phyloP scores from a whole-genome alignment of 1,139 yeast species.

The Yamadazyma taylorii region DNA sequence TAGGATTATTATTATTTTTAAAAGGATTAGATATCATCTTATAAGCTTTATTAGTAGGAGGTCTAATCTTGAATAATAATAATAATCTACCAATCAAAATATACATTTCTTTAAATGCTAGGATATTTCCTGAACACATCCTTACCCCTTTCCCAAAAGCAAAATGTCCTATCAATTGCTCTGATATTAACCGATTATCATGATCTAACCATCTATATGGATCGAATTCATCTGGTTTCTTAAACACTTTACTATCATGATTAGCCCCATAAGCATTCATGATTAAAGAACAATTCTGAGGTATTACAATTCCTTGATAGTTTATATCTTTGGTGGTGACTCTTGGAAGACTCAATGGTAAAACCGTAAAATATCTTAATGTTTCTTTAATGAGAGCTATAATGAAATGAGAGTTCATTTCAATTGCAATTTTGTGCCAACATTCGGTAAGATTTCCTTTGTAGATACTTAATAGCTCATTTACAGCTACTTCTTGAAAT shows the following conservation, averaged over 20 bases:
- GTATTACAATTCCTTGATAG: constrained; percentile 43
- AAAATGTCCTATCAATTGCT: constrained; percentile 42
- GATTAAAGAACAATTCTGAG: constrained; percentile 53
- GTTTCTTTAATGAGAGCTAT: constrained; percentile 64
- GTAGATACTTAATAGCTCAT: constrained; percentile 32
- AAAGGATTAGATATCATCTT: constrained; percentile 52
- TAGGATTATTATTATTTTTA: constrained; percentile 46
- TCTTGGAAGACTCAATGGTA: constrained; percentile 69
- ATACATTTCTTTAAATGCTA: constrained; percentile 66
- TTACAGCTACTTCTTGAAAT: constrained; percentile 44
- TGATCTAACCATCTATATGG: constrained; percentile 61
- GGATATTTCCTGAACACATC: constrained; percentile 64
- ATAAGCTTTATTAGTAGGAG: constrained; percentile 31
- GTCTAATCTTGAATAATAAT: constrained; percentile 36
- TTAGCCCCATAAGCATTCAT: constrained; percentile 75
- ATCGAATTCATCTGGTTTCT: constrained; percentile 50
- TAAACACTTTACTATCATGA: constrained; percentile 52
- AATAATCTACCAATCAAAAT: constrained; percentile 33
- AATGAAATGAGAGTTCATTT: constrained; percentile 46
- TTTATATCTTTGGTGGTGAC: constrained; percentile 50
- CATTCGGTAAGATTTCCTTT: constrained; percentile 32
- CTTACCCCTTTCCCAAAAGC: constrained; percentile 73
- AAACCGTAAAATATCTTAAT: constrained; percentile 59
- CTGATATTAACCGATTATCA: constrained; percentile 18
- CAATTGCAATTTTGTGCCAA: constrained; percentile 43